phyloP scores from a whole-genome alignment of 345 rosid species.

The Hevea brasiliensis region DNA sequence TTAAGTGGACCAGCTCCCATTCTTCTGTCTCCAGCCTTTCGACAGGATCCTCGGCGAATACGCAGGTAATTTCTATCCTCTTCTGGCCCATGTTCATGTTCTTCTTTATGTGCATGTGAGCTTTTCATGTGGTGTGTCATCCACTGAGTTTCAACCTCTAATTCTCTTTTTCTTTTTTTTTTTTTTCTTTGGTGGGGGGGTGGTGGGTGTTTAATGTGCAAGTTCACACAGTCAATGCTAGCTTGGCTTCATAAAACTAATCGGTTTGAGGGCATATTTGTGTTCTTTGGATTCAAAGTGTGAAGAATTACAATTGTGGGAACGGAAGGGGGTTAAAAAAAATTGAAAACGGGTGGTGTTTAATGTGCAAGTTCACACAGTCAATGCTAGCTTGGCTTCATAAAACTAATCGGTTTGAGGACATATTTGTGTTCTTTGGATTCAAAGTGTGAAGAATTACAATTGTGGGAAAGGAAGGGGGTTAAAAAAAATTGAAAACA shows the following conservation, averaged over 20 bases:
- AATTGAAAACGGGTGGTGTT: too few species aligned
- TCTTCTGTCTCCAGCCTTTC: slow-evolving; percentile 64
- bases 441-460: too few species aligned
- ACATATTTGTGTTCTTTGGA: not conserved
- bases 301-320: too few species aligned
- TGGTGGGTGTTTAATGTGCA: too few species aligned
- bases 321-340: too few species aligned
- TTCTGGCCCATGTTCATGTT: not conserved
- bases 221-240: not conserved
- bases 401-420: not conserved
- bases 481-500: too few species aligned
- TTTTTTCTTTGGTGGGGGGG: too few species aligned
- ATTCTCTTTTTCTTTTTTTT: not conserved
- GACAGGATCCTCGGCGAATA: slow-evolving; percentile 93
- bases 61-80: slow-evolving; percentile 59
- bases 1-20: slow-evolving; percentile 72
- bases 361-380: not conserved
- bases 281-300: not conserved
- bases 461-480: too few species aligned
- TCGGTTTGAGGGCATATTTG: not conserved
- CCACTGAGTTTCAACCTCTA: not conserved
- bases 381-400: too few species aligned
- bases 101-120: not conserved
- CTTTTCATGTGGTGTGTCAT: not conserved
- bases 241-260: too few species aligned